Base-by-base conservation (phyloP, 2,329 filamentous ascomycete species). In the Tolypocladium pustulatum region DNA sequence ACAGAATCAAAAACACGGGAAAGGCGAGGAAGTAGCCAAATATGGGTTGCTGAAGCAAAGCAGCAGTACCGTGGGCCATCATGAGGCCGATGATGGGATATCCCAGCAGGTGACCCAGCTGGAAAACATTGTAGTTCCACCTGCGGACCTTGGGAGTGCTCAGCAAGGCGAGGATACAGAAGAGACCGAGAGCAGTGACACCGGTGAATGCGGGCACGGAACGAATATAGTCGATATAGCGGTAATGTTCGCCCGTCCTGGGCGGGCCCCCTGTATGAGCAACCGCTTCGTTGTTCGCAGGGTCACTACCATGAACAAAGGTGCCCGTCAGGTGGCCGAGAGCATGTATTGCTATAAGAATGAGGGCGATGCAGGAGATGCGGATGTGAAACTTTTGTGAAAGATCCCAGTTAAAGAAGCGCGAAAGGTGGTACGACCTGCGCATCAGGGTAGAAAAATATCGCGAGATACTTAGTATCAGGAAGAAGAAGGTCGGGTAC, bases 401-500 rank as follows among this genome's bases (percentile, higher is more conserved):
- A 1, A 81, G 65, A 60, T 84, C 81, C 79, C 79, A 82, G 61
- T 84, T 83, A 67, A 83, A 72, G 66, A 84, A 80, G 0, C 78
- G 73, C 2, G 78, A 81, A 59, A 83, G 69, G 57, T 75, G 71
- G 61, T 80, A 80, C 13, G 74, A 80, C n/a, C 76, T 70, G 20
- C 81, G 74, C 43, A 82, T 66, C 57, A 76, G 77, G 0, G 81
- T 84, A 2, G 81, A 76, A 25, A 82, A 75, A 69, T 80, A 82
- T 34, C 81, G 71, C 17, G 78, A 82, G 81, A 84, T 84, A 64
- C 79, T 82, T 6, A 84, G 69, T 8, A 84, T 72, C 59, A 84
- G 71, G 63, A 84, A 83, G 69, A 83, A 83, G 58, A 84, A 75
- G 1, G 80, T 83, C 22, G 81, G 80, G 55, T 83, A 84, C 1